Evolutionary conservation across 139 green algal species (phyloP), one percentile per base, ranked within the genome.

Genomic region (Diplosphaera chodatii): DNA sequence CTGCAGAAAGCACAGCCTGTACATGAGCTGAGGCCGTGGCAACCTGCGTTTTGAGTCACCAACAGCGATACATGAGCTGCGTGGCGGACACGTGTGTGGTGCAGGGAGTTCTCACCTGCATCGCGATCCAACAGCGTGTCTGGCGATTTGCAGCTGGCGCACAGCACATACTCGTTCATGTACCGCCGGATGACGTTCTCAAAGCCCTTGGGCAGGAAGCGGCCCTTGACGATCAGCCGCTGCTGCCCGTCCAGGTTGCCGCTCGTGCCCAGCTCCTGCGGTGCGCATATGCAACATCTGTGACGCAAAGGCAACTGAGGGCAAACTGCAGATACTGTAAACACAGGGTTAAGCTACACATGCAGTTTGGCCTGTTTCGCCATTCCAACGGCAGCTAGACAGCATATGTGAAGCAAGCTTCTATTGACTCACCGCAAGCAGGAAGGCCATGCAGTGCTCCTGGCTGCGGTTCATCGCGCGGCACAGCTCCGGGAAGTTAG

Each of bases 401-500:
- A n/a, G 48, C 48, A 23, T 59, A 25, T 10, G 48, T 59, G 48
- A 59, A 18, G 48, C 3, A 59, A 59, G 48, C 3, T 10, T 21
- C 25, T 25, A 21, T 8, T 8, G 37, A 13, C 48, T 10, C 48
- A 59, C 48, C 48, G 48, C 48, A 10, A 59, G 48, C 48, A 59
- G 48, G 48, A 59, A 59, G 13, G 48, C 48, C 48, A 59, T 59
- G 48, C 48, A 59, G 48, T 59, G 48, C 48, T 59, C 48, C 48
- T 59, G 77, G 72, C 79, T 80, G 32, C 89, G 73, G 76, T 96
- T 91, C 89, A 96, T 95, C 37, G 72, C 76, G 77, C 95, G 97
- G 87, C 92, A 97, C 64, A 99, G 87, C 76, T 99, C 95, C 87
- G 96, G 95, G 80, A 98, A 99, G 89, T 99, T 99, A 65, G 87